Evolutionary conservation across 176 grass and related monocot species (phyloP).

Genomic region (Luzula sylvatica): DNA sequence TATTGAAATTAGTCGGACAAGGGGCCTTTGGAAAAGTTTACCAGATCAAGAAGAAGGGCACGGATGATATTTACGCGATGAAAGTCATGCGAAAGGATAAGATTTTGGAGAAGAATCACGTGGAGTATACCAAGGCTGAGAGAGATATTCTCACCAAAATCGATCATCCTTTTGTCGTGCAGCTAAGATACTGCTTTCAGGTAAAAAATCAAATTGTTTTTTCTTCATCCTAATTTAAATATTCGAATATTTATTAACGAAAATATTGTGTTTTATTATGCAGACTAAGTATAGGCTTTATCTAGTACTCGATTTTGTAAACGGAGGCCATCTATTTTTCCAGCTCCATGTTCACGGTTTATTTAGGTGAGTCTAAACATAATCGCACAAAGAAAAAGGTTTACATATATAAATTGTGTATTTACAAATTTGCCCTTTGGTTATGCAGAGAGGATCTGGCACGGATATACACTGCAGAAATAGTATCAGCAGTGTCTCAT

Average conservation of each 20-base stretch:
- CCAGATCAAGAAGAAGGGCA: constrained; percentile 82
- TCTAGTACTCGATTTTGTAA: too few relatives aligned
- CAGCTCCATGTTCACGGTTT: too few relatives aligned
- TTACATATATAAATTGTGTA: constrained; percentile 5
- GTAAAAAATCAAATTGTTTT: too few relatives aligned
- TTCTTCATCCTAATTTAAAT: too few relatives aligned
- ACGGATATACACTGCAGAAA: too few relatives aligned
- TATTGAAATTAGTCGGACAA: too few relatives aligned
- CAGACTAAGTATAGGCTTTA: constrained; percentile 96
- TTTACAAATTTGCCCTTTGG: too few relatives aligned
- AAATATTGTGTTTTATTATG: constrained; percentile 17
- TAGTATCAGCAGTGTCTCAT: too few relatives aligned
- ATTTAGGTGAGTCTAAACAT: constrained; percentile 46
- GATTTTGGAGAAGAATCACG: constrained; percentile 94
- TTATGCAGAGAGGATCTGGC: constrained; percentile 77
- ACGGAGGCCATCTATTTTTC: too few relatives aligned
- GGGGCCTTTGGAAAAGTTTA: constrained; percentile 96
- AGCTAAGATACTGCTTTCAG: too few relatives aligned
- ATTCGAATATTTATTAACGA: constrained; percentile 15
- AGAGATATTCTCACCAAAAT: constrained; percentile 92
- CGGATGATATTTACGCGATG: constrained; percentile 97
- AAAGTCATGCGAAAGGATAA: constrained; percentile 99
- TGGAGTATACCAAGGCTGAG: too few relatives aligned
- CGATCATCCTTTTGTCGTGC: constrained; percentile 95
- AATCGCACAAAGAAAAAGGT: constrained; percentile 8